phyloP scores from a whole-genome alignment of 2,329 filamentous ascomycete species.

The Fusarium coicis region DNA sequence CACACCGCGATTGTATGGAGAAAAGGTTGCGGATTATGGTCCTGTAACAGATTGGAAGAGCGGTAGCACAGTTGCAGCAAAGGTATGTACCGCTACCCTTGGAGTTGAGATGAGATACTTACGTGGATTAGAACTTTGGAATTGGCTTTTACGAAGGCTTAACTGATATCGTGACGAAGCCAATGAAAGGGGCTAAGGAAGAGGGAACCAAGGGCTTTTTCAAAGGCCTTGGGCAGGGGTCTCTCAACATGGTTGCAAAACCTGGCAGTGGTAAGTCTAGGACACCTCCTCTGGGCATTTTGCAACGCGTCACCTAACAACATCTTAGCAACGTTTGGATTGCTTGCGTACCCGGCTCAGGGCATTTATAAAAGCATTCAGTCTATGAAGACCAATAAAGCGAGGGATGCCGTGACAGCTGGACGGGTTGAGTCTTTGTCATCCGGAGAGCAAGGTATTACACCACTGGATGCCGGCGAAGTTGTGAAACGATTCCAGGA shows the following conservation, averaged over 20 bases:
- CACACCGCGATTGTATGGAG: not conserved
- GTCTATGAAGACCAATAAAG: not conserved
- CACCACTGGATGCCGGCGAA: not conserved
- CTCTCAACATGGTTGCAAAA: not conserved
- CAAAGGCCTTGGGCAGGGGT: not conserved
- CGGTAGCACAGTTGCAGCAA: not conserved
- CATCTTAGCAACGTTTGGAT: not conserved
- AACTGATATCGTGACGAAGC: not conserved
- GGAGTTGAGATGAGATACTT: too few relatives aligned
- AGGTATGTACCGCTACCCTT: not conserved
- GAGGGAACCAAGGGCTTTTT: not conserved
- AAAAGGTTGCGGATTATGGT: not conserved
- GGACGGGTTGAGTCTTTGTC: not conserved
- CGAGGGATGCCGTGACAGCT: not conserved
- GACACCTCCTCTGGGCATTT: fast-evolving
- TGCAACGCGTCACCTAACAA: fast-evolving
- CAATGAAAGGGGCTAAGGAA: not conserved
- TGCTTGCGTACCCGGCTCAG: not conserved
- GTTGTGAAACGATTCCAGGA: not conserved
- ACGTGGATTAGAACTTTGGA: not conserved
- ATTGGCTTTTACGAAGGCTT: not conserved
- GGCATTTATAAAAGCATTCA: not conserved
- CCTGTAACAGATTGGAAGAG: not conserved
- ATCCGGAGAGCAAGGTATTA: too few relatives aligned
- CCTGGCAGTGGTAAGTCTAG: not conserved